These are phyloP conservation scores for Ballota nigra DNA, from an alignment of 257 asterid genomes.

Conservation along the genomic window DNA sequence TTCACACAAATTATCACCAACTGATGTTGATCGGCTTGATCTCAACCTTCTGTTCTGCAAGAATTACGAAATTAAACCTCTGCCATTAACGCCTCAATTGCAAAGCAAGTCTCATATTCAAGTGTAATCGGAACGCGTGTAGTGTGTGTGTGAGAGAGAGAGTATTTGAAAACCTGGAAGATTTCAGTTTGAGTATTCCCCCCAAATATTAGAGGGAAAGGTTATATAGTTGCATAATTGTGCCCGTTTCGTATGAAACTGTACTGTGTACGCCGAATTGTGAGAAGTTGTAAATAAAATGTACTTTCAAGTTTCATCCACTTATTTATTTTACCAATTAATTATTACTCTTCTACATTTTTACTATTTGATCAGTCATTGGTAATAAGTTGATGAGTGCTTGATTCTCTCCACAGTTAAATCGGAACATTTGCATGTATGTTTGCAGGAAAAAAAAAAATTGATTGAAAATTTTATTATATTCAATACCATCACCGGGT, in stretches of 20 bases:
- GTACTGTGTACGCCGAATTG: no score
- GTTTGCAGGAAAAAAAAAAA: no score
- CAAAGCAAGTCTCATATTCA: slow-evolving; percentile 5
- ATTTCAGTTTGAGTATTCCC: slow-evolving; percentile 15
- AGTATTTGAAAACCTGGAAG: not conserved
- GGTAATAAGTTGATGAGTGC: no score
- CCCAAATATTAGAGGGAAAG: slow-evolving; percentile 13
- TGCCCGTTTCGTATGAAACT: not conserved
- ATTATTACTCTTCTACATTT: no score
- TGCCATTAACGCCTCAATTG: not conserved
- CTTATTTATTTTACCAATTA: not conserved
- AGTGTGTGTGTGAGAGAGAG: not conserved
- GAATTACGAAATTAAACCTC: not conserved
- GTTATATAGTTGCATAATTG: not conserved
- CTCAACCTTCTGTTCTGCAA: not conserved
- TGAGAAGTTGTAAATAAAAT: no score
- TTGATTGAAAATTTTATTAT: no score
- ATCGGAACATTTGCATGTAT: no score
- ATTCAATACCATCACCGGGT: no score
- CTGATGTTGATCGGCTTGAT: not conserved
- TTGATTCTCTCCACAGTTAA: no score
- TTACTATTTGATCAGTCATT: not conserved
- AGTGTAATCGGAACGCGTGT: not conserved
- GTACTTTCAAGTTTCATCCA: not conserved
- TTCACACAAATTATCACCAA: slow-evolving; percentile 3